Percentiles rank a stretch among this genome's conserved stretches.
Conservation (phyloP, 106 monocot species). For the Dendrobium officinale region DNA sequence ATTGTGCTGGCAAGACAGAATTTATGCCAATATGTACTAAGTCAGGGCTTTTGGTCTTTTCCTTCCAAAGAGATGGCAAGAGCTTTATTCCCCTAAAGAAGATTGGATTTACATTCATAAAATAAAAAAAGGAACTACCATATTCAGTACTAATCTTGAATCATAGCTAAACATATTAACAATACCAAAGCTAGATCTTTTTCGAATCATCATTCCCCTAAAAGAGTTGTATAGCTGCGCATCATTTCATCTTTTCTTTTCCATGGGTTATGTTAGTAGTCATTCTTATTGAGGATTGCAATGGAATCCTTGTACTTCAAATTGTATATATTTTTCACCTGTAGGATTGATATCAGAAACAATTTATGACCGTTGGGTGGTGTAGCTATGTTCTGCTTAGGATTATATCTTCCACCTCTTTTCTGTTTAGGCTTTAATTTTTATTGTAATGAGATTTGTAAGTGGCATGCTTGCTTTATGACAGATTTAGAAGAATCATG, state of each 20-base stretch:
- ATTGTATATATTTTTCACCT: too few species aligned
- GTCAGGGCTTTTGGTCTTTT: neutral
- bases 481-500: neutral
- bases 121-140: neutral
- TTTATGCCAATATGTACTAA: neutral
- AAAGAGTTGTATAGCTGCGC: neutral
- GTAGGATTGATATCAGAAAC: neutral
- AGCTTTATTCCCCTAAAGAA: too few species aligned
- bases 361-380: too few species aligned
- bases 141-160: neutral
- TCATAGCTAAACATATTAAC: neutral
- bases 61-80: too few species aligned
- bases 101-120: too few species aligned
- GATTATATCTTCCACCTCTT: neutral
- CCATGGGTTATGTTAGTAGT: neutral
- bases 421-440: neutral
- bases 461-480: constrained; percentile 1
- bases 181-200: neutral
- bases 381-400: too few species aligned
- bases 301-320: neutral
- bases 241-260: neutral
- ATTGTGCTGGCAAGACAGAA: neutral
- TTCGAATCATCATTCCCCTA: neutral
- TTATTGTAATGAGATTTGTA: neutral
- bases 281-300: neutral